Evolutionary conservation across 768 basidiomycete species (phyloP).

Genomic region (Leccinum sublutescens): DNA sequence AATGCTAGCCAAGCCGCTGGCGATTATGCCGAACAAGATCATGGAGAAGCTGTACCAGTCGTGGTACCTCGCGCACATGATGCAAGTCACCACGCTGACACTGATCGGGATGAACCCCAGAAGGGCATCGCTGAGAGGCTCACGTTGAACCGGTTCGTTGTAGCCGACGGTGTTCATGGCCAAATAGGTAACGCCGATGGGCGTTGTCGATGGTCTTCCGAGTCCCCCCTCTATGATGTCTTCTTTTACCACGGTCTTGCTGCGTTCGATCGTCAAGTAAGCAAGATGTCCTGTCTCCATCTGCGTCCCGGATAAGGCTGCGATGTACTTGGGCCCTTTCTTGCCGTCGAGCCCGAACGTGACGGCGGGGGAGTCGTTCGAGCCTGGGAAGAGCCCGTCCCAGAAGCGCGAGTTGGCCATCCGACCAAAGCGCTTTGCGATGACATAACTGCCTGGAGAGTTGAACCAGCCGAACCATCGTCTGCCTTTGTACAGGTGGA

Average conservation of each 20-base stretch:
- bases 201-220: slow-evolving; percentile 1
- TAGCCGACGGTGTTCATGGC: slow-evolving; percentile 13
- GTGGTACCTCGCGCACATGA: slow-evolving; percentile 18
- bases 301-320: slow-evolving; percentile 29
- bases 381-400: slow-evolving; percentile 34
- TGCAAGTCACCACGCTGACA: slow-evolving; percentile 24
- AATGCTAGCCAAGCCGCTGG: slow-evolving; percentile 27
- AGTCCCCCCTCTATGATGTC: background rate
- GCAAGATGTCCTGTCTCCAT: slow-evolving; percentile 30
- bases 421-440: slow-evolving; percentile 34
- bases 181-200: slow-evolving; percentile 18
- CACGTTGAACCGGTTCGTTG: background rate
- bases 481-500: slow-evolving; percentile 31
- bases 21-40: slow-evolving; percentile 34
- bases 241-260: background rate
- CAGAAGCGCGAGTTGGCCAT: slow-evolving; percentile 33
- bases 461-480: slow-evolving; percentile 38
- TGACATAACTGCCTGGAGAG: slow-evolving; percentile 33
- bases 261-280: slow-evolving; percentile 22
- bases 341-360: slow-evolving; percentile 32
- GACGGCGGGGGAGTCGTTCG: slow-evolving; percentile 21
- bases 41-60: slow-evolving; percentile 34
- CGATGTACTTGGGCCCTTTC: slow-evolving; percentile 30
- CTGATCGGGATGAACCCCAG: slow-evolving; percentile 25
- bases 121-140: slow-evolving; percentile 3